Evolutionary conservation across 768 basidiomycete genomes (phyloP).

Genomic region (Sarcodon sp.): DNA sequence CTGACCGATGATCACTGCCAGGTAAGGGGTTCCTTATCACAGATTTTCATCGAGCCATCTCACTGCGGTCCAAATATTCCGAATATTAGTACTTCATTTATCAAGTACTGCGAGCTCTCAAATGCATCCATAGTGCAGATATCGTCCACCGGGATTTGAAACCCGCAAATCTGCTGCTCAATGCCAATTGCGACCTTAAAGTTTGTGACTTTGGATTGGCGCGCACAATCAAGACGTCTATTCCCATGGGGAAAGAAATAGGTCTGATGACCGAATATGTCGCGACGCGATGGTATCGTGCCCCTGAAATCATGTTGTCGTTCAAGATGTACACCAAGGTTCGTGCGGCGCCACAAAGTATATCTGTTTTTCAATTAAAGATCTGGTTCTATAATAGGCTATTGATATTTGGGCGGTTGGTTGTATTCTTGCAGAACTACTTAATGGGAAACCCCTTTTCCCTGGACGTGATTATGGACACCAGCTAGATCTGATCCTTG

Average conservation of each 20-base stretch:
- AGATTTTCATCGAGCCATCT: background rate
- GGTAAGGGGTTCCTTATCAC: conserved; percentile 21
- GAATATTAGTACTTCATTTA: conserved; percentile 60
- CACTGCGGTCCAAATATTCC: conserved; percentile 1
- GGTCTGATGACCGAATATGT: conserved; percentile 79
- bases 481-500: conserved; percentile 79
- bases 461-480: conserved; percentile 82
- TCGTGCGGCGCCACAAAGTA: background rate
- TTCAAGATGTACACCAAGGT: conserved; percentile 85
- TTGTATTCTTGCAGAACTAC: conserved; percentile 71
- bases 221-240: conserved; percentile 44
- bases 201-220: conserved; percentile 86
- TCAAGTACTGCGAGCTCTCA: conserved; percentile 76
- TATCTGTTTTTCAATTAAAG: background rate
- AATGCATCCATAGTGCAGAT: conserved; percentile 81
- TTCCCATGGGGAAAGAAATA: conserved; percentile 42
- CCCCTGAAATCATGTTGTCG: conserved; percentile 90
- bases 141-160: conserved; percentile 73
- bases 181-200: conserved; percentile 84
- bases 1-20: conserved; percentile 86
- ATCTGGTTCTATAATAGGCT: conserved; percentile 22
- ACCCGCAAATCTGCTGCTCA: conserved; percentile 79
- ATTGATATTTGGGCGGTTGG: conserved; percentile 69
- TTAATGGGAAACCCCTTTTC: conserved; percentile 74
- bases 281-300: conserved; percentile 87